A percentile compares a stretch with the other conserved stretches of the same genome.
These are phyloP conservation scores for Penicillium sp. DNA, from an alignment of 2,329 filamentous ascomycete species.

Conservation along the genomic window DNA sequence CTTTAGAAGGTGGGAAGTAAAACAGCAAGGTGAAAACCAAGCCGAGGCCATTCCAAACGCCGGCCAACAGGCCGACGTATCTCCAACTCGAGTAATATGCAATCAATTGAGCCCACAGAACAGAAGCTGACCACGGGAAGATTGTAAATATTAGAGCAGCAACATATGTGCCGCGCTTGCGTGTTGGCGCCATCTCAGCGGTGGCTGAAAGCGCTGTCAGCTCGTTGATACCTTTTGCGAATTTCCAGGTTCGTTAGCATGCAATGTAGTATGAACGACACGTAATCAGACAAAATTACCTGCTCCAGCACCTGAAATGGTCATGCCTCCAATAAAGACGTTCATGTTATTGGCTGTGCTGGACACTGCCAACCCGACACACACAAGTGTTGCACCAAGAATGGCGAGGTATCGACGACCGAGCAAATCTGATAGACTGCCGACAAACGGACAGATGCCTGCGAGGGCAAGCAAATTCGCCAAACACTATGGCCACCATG, in stretches of 20 bases:
- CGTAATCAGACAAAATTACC: not conserved
- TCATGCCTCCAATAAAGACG: conserved; percentile 57
- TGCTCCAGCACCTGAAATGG: conserved; percentile 61
- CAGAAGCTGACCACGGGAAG: conserved; percentile 59
- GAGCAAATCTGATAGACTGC: conserved; percentile 60
- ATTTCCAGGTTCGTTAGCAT: not conserved
- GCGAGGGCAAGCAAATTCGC: conserved; percentile 54
- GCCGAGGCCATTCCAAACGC: conserved; percentile 40
- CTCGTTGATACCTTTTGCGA: conserved; percentile 56
- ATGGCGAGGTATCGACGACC: conserved; percentile 60
- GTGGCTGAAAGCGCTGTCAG: conserved; percentile 65
- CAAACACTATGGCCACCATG: conserved; percentile 32
- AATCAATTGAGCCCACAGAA: conserved; percentile 59
- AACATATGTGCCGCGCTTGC: conserved; percentile 62
- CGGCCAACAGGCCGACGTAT: conserved; percentile 41
- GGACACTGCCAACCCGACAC: conserved; percentile 58
- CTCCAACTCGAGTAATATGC: conserved; percentile 43
- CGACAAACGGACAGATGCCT: conserved; percentile 61
- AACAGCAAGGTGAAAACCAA: conserved; percentile 40
- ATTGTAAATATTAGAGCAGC: conserved; percentile 59
- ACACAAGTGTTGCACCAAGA: conserved; percentile 50
- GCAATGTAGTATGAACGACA: not conserved
- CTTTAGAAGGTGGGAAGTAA: conserved; percentile 44
- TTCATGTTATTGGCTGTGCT: conserved; percentile 58
- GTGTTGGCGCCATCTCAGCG: conserved; percentile 63